Percentiles rank a stretch among this genome's conserved stretches.
Conservation (phyloP, 805 yeast species). For the Candida sanyiensis region DNA sequence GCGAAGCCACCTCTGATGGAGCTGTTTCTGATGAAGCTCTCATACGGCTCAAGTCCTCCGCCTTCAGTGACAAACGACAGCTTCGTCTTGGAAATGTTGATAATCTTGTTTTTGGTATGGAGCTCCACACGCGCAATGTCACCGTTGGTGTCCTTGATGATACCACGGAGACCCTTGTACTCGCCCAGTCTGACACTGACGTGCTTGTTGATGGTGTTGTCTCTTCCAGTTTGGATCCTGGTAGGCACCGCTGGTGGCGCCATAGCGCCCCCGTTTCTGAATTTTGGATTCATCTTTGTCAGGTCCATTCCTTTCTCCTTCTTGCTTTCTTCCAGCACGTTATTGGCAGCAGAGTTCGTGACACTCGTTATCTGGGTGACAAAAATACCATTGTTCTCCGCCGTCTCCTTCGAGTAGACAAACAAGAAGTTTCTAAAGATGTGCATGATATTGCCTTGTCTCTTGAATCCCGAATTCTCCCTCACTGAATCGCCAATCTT, state of each 20-base stretch:
- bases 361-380: constrained; percentile 72
- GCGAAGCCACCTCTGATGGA: constrained; percentile 16
- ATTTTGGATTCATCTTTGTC: constrained; percentile 80
- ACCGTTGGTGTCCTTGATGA: constrained; percentile 90
- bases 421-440: constrained; percentile 77
- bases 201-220: constrained; percentile 72
- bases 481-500: constrained; percentile 90
- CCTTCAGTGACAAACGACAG: constrained; percentile 66
- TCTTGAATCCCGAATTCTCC: constrained; percentile 74
- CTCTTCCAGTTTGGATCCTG: constrained; percentile 63
- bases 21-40: constrained; percentile 61
- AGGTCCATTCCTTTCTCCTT: constrained; percentile 54
- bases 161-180: constrained; percentile 91
- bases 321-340: constrained; percentile 42
- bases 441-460: constrained; percentile 85
- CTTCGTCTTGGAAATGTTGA: constrained; percentile 75
- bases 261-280: constrained; percentile 41
- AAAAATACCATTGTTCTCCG: constrained; percentile 89
- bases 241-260: constrained; percentile 57
- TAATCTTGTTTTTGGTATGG: constrained; percentile 85
- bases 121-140: constrained; percentile 87
- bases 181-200: constrained; percentile 88
- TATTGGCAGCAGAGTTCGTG: constrained; percentile 79
- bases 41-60: constrained; percentile 70
- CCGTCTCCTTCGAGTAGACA: constrained; percentile 68